A percentile compares a stretch with the other conserved stretches of the same genome.
phyloP scores from a whole-genome alignment of 495 filamentous ascomycete genomes.

The Rusavskia elegans region DNA sequence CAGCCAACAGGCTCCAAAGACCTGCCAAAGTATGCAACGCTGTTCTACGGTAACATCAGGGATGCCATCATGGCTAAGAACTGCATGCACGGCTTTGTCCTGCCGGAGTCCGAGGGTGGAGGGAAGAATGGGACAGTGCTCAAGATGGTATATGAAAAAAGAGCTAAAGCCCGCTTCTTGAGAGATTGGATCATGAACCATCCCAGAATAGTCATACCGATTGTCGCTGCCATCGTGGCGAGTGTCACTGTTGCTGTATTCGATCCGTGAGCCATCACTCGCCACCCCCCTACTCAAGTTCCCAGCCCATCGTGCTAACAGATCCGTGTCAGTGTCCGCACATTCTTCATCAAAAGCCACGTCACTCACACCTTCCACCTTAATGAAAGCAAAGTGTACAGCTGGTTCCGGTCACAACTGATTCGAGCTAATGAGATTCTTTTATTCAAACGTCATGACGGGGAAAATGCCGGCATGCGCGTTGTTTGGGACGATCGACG shows the following conservation, averaged over 20 bases:
- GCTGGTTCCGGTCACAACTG: constrained; percentile 69
- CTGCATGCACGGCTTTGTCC: constrained; percentile 74
- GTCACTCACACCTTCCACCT: constrained; percentile 63
- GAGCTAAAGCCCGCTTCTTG: constrained; percentile 57
- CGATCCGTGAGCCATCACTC: constrained; percentile 41
- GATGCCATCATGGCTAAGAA: constrained; percentile 78
- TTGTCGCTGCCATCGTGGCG: constrained; percentile 61
- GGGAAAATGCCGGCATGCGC: constrained; percentile 53
- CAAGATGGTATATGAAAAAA: constrained; percentile 67
- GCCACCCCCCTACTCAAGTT: not conserved
- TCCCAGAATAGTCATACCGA: constrained; percentile 74
- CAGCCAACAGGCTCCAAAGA: constrained; percentile 76
- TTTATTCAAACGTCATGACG: constrained; percentile 32
- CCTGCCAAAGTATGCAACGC: constrained; percentile 56
- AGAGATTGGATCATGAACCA: constrained; percentile 83
- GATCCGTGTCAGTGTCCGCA: constrained; percentile 36
- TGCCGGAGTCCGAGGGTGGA: constrained; percentile 46
- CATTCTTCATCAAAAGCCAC: constrained; percentile 79
- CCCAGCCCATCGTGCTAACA: not conserved
- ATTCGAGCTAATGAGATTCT: constrained; percentile 47
- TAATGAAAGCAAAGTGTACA: constrained; percentile 49
- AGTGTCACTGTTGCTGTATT: constrained; percentile 82
- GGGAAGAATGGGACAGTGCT: constrained; percentile 59
- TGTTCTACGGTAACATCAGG: constrained; percentile 56
- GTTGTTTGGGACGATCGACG: constrained; percentile 83